Evolutionary conservation across 345 rosid species (phyloP).

Genomic region (Pelargonium nanum): DNA sequence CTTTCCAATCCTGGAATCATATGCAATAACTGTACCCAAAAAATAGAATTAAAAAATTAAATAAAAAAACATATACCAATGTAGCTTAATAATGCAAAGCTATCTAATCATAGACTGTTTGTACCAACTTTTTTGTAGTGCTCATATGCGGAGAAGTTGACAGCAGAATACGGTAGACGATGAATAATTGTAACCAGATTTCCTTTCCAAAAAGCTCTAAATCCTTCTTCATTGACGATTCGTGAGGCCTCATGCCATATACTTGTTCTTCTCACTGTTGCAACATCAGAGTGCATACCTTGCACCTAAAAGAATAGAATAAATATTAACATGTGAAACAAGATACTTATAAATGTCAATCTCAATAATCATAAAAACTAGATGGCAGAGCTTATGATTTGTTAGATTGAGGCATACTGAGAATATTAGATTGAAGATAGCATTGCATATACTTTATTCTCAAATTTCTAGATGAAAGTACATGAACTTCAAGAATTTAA

Average conservation of each 20-base stretch:
- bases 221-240: constrained; percentile 71
- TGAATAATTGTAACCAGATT: constrained; percentile 91
- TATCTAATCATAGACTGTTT: neutral
- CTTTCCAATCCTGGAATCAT: constrained; percentile 42
- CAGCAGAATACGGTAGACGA: constrained; percentile 84
- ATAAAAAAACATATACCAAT: neutral
- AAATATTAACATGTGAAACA: constrained; percentile 4
- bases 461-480: constrained; percentile 1
- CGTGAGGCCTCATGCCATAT: constrained; percentile 84
- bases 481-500: neutral
- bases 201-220: constrained; percentile 93
- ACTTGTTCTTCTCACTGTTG: constrained; percentile 53
- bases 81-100: neutral
- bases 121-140: constrained; percentile 58
- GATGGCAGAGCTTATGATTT: no score
- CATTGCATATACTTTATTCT: no score
- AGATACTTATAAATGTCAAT: no score
- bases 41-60: neutral
- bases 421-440: no score
- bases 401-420: no score
- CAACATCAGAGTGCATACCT: constrained; percentile 80
- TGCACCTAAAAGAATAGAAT: constrained; percentile 42
- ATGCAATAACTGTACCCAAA: constrained; percentile 44
- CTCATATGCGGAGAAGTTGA: constrained; percentile 83
- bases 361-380: no score